Percentiles rank a stretch among this genome's conserved stretches.
Conservation (phyloP, 2,329 filamentous ascomycete species). For the Lecanicillium sp. region DNA sequence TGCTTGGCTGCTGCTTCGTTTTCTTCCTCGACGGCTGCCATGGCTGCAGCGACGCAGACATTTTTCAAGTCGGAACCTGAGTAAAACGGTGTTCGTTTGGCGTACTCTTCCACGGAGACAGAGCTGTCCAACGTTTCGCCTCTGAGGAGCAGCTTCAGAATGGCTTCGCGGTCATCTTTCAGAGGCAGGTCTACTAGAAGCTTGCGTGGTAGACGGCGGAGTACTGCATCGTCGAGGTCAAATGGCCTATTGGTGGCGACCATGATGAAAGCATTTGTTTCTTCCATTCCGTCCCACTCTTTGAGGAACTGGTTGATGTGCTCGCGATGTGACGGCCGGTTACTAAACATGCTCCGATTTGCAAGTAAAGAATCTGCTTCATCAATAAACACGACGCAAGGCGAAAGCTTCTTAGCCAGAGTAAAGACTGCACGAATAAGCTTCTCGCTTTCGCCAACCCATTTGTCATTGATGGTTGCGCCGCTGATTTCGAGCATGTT, state of each 20-base stretch:
- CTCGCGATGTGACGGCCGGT: constrained; percentile 68
- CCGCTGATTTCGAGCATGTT: constrained; percentile 82
- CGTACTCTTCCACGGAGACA: constrained; percentile 55
- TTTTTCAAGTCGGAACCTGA: constrained; percentile 82
- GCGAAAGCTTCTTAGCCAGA: constrained; percentile 81
- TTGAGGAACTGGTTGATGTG: constrained; percentile 94
- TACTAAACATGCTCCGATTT: constrained; percentile 57
- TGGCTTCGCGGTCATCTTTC: constrained; percentile 55
- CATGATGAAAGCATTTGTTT: constrained; percentile 89
- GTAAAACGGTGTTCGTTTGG: constrained; percentile 64
- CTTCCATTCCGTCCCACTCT: constrained; percentile 88
- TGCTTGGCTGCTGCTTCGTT: constrained; percentile 32
- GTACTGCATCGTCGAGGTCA: constrained; percentile 82
- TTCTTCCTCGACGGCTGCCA: constrained; percentile 73
- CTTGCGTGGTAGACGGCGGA: constrained; percentile 65
- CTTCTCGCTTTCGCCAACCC: constrained; percentile 92
- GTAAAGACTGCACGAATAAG: constrained; percentile 89
- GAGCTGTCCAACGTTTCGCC: constrained; percentile 54
- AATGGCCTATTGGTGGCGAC: constrained; percentile 94
- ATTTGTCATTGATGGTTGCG: constrained; percentile 91
- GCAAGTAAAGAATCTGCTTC: constrained; percentile 92
- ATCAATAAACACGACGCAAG: constrained; percentile 93
- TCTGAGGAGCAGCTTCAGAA: constrained; percentile 62
- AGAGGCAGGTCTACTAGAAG: constrained; percentile 67
- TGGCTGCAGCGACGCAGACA: constrained; percentile 68